Evolutionary conservation across 2,329 filamentous ascomycete species (phyloP).

Genomic region (Thelonectria olida): DNA sequence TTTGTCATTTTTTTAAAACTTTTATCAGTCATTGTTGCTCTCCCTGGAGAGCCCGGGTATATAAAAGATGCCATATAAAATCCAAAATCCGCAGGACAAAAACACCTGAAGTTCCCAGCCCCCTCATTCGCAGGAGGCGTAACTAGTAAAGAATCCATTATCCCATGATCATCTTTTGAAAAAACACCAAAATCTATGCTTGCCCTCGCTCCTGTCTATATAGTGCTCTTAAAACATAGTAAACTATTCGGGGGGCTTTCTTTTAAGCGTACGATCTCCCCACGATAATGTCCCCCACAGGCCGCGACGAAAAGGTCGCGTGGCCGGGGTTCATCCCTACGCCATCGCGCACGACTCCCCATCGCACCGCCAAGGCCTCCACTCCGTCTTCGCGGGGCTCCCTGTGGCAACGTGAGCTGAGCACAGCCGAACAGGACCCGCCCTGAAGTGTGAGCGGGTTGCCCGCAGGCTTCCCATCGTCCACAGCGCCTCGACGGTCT

Average conservation of each 20-base stretch:
- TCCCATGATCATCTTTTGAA: background rate
- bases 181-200: background rate
- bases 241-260: background rate
- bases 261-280: conserved; percentile 40
- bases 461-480: conserved; percentile 48
- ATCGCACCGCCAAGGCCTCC: conserved; percentile 51
- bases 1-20: conserved; percentile 9
- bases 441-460: conserved; percentile 60
- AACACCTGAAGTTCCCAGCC: background rate
- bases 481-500: conserved; percentile 45
- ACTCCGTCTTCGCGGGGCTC: conserved; percentile 43
- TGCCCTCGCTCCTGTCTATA: background rate
- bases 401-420: conserved; percentile 59
- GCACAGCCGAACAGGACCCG: conserved; percentile 61
- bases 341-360: conserved; percentile 57
- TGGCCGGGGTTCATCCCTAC: conserved; percentile 51
- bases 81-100: background rate
- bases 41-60: conserved; percentile 22
- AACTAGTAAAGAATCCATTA: background rate
- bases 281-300: conserved; percentile 39
- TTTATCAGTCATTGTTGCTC: conserved; percentile 9
- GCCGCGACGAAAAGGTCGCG: conserved; percentile 54
- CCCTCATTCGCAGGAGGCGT: background rate
- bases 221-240: background rate
- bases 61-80: conserved; percentile 11